Evolutionary conservation across 768 basidiomycete species (phyloP).

Genomic region (Kwoniella bestiolae): DNA sequence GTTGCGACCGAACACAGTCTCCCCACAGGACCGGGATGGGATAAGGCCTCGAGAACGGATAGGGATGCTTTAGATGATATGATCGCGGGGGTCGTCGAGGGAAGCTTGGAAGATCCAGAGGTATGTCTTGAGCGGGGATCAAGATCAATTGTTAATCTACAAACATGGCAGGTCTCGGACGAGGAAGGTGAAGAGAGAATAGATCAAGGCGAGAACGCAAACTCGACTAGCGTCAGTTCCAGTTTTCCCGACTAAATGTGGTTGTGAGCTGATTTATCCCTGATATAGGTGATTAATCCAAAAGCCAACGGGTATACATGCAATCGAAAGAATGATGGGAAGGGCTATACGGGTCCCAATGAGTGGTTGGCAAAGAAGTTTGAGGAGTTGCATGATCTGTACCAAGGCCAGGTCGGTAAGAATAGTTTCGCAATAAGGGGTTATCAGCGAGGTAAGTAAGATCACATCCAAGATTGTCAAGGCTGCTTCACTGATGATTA

Average conservation of each 20-base stretch:
- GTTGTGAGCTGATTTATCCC: too few relatives aligned
- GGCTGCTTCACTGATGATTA: slow-evolving; percentile 7
- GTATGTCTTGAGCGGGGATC: slow-evolving; percentile 1
- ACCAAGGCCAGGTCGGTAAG: slow-evolving; percentile 40
- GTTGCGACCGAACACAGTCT: slow-evolving; percentile 33
- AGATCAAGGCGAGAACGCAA: background rate
- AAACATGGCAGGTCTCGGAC: slow-evolving; percentile 6
- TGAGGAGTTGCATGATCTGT: slow-evolving; percentile 46
- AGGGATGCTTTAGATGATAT: slow-evolving; percentile 51
- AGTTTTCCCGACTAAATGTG: too few relatives aligned
- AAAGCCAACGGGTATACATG: slow-evolving; percentile 37
- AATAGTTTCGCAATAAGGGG: slow-evolving; percentile 38
- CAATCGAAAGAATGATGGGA: slow-evolving; percentile 35
- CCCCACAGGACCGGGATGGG: slow-evolving; percentile 41
- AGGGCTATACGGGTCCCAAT: slow-evolving; percentile 37
- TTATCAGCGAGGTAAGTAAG: slow-evolving; percentile 36
- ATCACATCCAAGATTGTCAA: background rate
- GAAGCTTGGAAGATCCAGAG: slow-evolving; percentile 22
- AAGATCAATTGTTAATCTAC: background rate
- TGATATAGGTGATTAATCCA: slow-evolving; percentile 8
- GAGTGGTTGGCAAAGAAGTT: slow-evolving; percentile 49
- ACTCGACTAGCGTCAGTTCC: background rate
- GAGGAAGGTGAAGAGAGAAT: slow-evolving; percentile 21
- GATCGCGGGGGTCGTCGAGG: slow-evolving; percentile 37
- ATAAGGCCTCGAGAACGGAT: slow-evolving; percentile 7